phyloP scores from a whole-genome alignment of 441 rosid genomes.

The Heliophila coronopifolia region DNA sequence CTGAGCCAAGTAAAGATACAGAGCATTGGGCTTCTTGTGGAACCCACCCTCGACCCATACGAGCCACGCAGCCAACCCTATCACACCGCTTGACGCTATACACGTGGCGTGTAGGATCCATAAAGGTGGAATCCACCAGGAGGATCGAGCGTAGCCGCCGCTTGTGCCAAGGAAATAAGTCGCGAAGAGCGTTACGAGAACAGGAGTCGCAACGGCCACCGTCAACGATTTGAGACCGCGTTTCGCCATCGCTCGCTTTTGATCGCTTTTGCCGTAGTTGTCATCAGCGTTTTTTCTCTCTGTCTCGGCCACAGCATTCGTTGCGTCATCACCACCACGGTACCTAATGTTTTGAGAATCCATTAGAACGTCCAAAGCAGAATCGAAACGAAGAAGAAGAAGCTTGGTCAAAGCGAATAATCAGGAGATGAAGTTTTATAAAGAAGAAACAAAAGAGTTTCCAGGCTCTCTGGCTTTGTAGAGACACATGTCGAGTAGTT shows the following conservation, averaged over 20 bases:
- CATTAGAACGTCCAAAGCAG: conserved; percentile 28
- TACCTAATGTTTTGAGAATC: conserved; percentile 49
- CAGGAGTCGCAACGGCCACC: conserved; percentile 55
- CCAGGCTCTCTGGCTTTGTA: conserved; percentile 9
- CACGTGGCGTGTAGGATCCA: conserved; percentile 52
- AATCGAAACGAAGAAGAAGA: conserved; percentile 8
- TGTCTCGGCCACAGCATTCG: conserved; percentile 18
- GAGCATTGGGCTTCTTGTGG: conserved; percentile 47
- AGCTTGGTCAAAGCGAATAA: conserved; percentile 26
- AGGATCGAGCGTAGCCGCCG: conserved; percentile 27
- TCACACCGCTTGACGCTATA: conserved; percentile 45
- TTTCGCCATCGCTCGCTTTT: conserved; percentile 54
- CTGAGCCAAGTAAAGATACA: conserved; percentile 51
- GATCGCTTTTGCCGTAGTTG: conserved; percentile 30
- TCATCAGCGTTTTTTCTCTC: conserved; percentile 24
- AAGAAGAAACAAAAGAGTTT: conserved; percentile 1
- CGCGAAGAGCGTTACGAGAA: conserved; percentile 41
- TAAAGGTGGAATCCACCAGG: conserved; percentile 50
- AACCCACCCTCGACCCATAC: conserved; percentile 86
- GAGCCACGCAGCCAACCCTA: conserved; percentile 80
- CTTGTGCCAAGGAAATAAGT: conserved; percentile 45
- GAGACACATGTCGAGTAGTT: conserved; percentile 44
- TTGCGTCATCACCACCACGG: conserved; percentile 36
- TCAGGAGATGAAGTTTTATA: conserved; percentile 8
- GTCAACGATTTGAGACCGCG: conserved; percentile 60